Evolutionary conservation across 2,329 filamentous ascomycete genomes (phyloP).

Genomic region (Pestalotiopsis sp.): DNA sequence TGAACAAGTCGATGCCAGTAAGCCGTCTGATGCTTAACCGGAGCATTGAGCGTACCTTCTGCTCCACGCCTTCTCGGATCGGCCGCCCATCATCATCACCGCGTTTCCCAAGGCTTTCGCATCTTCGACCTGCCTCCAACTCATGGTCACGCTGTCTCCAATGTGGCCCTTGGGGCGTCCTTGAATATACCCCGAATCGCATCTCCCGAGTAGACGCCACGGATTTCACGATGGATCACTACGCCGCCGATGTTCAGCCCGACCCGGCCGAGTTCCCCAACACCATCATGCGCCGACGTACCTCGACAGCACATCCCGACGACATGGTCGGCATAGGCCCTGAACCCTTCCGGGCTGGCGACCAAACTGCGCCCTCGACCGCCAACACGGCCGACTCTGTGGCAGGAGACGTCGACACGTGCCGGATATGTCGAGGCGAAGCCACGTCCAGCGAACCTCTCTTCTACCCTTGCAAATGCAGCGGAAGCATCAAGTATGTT

Average conservation of each 20-base stretch:
- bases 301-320: conserved; percentile 19
- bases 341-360: conserved; percentile 13
- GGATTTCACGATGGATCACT: conserved; percentile 15
- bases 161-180: conserved; percentile 6
- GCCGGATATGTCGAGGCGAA: conserved; percentile 94
- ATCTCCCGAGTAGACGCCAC: neutral
- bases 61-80: neutral
- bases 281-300: conserved; percentile 20
- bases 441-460: conserved; percentile 80
- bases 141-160: neutral
- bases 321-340: conserved; percentile 17
- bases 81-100: neutral
- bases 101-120: neutral
- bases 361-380: neutral
- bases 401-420: conserved; percentile 72
- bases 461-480: conserved; percentile 98
- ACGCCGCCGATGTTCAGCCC: conserved; percentile 13
- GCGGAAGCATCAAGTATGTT: conserved; percentile 97
- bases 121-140: neutral
- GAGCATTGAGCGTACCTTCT: neutral
- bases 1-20: neutral
- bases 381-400: conserved; percentile 24
- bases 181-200: neutral
- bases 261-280: conserved; percentile 22
- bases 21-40: neutral